phyloP scores from a whole-genome alignment of 129 eudicot species.

The Arctium lappa region DNA sequence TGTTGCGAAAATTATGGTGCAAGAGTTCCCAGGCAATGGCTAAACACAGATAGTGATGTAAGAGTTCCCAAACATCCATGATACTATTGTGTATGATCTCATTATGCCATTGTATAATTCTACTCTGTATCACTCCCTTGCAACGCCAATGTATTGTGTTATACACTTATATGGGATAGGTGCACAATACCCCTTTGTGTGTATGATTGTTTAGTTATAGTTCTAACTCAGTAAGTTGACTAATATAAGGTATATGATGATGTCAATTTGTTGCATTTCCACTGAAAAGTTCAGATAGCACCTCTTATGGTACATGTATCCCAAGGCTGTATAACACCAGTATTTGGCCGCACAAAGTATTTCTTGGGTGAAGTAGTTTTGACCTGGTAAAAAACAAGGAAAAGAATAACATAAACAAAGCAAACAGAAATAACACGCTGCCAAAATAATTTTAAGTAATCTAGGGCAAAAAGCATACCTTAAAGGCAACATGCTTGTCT shows the following conservation, averaged over 20 bases:
- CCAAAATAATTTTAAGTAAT: background rate
- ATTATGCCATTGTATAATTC: background rate
- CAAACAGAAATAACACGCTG: background rate
- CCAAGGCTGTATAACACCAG: constrained; percentile 69
- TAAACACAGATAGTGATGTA: background rate
- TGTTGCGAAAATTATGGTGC: background rate
- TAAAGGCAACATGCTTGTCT: constrained; percentile 79
- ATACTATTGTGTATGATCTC: background rate
- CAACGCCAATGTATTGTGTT: background rate
- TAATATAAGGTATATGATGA: background rate
- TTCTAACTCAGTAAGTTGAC: constrained; percentile 2
- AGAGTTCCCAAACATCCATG: background rate
- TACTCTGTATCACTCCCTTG: background rate
- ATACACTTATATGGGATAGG: background rate
- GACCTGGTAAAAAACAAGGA: constrained; percentile 43
- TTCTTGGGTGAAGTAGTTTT: constrained; percentile 97
- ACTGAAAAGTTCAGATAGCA: constrained; percentile 17
- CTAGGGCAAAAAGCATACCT: constrained; percentile 40
- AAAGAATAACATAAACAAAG: background rate
- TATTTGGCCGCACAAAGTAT: constrained; percentile 89
- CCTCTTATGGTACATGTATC: constrained; percentile 85
- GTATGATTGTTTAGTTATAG: background rate
- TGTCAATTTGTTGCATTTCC: background rate
- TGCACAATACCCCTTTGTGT: background rate
- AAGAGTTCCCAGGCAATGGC: background rate